Base-by-base conservation (phyloP, 148 eudicot genomes). In the Nyssa sinensis region DNA sequence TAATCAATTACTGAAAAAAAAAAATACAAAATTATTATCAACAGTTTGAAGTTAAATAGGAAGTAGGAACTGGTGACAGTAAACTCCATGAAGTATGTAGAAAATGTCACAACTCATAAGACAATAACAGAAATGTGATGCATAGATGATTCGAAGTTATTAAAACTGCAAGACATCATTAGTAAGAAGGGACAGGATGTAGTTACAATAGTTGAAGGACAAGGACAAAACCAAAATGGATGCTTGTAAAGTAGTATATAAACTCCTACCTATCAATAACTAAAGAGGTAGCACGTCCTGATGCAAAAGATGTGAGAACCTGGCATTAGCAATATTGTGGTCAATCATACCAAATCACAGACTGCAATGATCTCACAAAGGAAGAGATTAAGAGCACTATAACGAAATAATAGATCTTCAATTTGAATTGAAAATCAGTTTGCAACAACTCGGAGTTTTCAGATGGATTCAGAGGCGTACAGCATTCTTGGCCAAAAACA, bases 261-360 rank as follows among this genome's bases (percentile, higher is more conserved):
- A 66, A 21, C 35, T 47, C 81, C 59, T 84, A 94, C 98, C 98
- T 78, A 67, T 94, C 98, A 82, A 94, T 91, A 65, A 94, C 97
- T 66, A 94, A 80, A 69, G 98, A 89, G 79, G 97, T 94, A 33
- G 97, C 93, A 11, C 96, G 87, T 68, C 98, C 98, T 66, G 98
- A 92, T 32, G 98, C 98, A 89, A 94, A 94, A 81, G 98, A 88
- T 78, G 98, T 92, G 76, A 94, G 94, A 69, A 95, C 99, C 99
- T 95, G 88, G 53, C 28, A 80, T 69, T 67, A 70, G 60, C n/a
- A 55, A 66, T 33, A 65, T 16, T 16, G 51, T 24, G 64, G 34
- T n/a, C 51, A 67, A 57, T 71, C 44, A 75, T 37, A 72, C 24
- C 67, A 72, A 61, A 64, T 64, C 57, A 60, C 30, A 71, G 19